phyloP scores from a whole-genome alignment of 1,284 basidiomycete species.

The Ceratobasidium sp. region DNA sequence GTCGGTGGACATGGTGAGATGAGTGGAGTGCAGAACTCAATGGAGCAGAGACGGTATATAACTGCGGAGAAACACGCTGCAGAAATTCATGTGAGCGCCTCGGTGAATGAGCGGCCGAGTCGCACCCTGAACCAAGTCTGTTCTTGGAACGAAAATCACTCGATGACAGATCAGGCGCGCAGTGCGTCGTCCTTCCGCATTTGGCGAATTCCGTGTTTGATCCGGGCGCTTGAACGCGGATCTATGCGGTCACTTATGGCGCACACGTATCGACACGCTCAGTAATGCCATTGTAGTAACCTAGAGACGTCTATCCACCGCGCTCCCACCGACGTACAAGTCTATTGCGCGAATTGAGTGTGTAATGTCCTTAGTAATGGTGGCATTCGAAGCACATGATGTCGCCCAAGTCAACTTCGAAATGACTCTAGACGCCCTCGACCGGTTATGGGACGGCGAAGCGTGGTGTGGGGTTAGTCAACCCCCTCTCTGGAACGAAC shows the following conservation, averaged over 20 bases:
- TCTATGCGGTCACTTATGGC: background rate
- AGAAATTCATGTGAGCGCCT: background rate
- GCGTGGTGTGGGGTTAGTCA: no score
- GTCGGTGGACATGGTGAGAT: background rate
- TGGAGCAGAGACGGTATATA: background rate
- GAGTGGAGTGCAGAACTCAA: background rate
- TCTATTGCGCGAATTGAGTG: no score
- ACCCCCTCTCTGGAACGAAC: no score
- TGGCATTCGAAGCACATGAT: no score
- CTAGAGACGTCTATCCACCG: no score
- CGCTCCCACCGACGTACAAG: no score
- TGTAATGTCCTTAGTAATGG: no score
- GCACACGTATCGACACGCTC: no score
- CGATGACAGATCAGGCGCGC: slow-evolving; percentile 8
- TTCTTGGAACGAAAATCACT: background rate
- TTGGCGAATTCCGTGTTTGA: background rate
- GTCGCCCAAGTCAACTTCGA: no score
- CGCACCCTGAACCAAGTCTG: slow-evolving; percentile 12
- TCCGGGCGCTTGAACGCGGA: slow-evolving; percentile 10
- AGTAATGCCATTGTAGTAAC: no score
- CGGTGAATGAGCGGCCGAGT: slow-evolving; percentile 1
- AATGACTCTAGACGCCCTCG: no score
- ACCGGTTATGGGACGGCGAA: no score
- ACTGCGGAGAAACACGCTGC: background rate
- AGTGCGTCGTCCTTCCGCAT: background rate